A percentile compares a stretch with the other conserved stretches of the same genome.
phyloP scores from a whole-genome alignment of 306 rosid genomes.

The Cicer chorassanicum region DNA sequence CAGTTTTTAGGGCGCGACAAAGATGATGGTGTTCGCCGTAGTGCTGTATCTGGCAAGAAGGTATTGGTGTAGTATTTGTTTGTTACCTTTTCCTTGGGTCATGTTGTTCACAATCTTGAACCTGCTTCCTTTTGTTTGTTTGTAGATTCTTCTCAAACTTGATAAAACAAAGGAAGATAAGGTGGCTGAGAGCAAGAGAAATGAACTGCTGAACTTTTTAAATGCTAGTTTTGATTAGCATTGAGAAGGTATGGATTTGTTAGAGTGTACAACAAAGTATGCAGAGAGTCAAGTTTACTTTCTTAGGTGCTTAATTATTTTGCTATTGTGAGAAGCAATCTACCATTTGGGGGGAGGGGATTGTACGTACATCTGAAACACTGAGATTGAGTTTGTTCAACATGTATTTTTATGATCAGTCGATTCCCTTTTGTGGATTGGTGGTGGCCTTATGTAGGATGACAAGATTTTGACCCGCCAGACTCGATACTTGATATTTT shows the following conservation, averaged over 20 bases:
- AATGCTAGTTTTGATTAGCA: conserved; percentile 93
- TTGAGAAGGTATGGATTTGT: conserved; percentile 40
- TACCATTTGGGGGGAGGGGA: not conserved
- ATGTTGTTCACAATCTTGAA: not conserved
- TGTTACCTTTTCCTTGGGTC: not conserved
- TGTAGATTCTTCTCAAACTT: conserved; percentile 86
- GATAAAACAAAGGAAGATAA: conserved; percentile 96
- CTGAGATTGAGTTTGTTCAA: conserved; percentile 34
- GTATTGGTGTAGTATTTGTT: conserved; percentile 46
- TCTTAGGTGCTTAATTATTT: conserved; percentile 28
- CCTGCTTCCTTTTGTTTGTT: conserved; percentile 5
- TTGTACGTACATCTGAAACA: conserved; percentile 30
- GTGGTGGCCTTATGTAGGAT: conserved; percentile 11
- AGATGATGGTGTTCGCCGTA: conserved; percentile 85
- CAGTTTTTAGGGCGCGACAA: conserved; percentile 90
- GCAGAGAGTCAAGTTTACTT: conserved; percentile 38
- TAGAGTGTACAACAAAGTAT: conserved; percentile 36
- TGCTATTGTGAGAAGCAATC: conserved; percentile 21
- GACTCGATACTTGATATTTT: conserved; percentile 3
- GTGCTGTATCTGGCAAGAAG: conserved; percentile 99
- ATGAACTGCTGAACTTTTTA: conserved; percentile 85
- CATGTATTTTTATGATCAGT: not conserved
- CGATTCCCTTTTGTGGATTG: conserved; percentile 20
- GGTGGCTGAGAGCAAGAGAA: conserved; percentile 89
- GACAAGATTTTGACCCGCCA: not conserved